These are phyloP conservation scores for Lanmaoa rubissima DNA, from an alignment of 768 basidiomycete species.

Conservation along the genomic window DNA sequence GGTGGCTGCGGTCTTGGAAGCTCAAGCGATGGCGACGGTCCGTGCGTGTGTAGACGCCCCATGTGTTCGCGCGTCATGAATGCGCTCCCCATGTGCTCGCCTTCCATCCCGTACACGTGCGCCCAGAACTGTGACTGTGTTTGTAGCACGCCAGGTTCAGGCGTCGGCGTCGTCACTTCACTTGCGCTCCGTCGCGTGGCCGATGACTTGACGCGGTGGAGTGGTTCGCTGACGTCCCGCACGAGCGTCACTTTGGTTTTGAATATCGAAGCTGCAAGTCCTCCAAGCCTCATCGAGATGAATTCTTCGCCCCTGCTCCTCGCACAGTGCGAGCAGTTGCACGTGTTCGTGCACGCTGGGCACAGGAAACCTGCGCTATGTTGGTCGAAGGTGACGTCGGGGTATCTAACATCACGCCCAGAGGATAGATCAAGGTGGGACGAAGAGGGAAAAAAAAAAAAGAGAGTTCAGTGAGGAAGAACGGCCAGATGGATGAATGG, in stretches of 20 bases:
- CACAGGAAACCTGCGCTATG: constrained; percentile 37
- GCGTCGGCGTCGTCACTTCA: background rate
- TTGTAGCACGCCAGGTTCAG: background rate
- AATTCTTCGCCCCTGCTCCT: constrained; percentile 47
- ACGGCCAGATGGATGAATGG: background rate
- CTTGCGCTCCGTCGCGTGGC: background rate
- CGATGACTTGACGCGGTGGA: background rate
- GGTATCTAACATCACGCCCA: constrained; percentile 32
- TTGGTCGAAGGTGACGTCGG: constrained; percentile 36
- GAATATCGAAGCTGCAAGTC: constrained; percentile 20
- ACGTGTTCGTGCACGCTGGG: constrained; percentile 43
- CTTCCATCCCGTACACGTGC: constrained; percentile 32
- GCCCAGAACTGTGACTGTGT: constrained; percentile 30
- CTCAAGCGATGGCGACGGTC: background rate
- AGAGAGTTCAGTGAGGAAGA: constrained; percentile 2
- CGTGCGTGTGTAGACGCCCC: background rate
- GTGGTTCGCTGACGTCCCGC: constrained; percentile 13
- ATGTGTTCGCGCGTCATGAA: constrained; percentile 19
- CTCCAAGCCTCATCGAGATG: constrained; percentile 31
- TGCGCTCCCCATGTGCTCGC: constrained; percentile 27
- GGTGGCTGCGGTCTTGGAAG: background rate
- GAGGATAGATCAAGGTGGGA: background rate
- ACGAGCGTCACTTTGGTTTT: constrained; percentile 26
- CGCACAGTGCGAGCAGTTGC: constrained; percentile 50
- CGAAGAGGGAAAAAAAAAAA: background rate